Base-by-base conservation (phyloP, 2,329 filamentous ascomycete genomes). In the Colletotrichum graminicola region DNA sequence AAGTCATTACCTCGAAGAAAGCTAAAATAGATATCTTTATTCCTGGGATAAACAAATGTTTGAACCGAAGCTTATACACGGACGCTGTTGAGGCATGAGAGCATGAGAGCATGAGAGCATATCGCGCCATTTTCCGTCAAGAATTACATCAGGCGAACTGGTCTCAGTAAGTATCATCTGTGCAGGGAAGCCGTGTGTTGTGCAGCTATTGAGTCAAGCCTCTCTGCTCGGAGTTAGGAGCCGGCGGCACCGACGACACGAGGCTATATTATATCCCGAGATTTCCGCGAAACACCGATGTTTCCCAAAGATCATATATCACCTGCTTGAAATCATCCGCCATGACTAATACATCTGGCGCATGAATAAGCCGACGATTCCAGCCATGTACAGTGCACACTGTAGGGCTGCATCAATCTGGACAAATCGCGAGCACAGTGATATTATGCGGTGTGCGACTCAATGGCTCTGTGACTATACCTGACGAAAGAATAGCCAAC, bases 251-350 rank as follows among this genome's bases (percentile, higher is more conserved):
- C 12, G n/a, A 29, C 59, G 45, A 18, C 14, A 29, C 32, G n/a
- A 29, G n/a, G 6, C 21, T 2, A 51, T 23, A 51, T 26, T 32
- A 14, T 56, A 67, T 67, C 51, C 64, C 64, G 67, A 71, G 56
- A 11, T 39, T 43, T 67, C 51, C 62, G 67, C 64, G 64, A 71
- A 23, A 71, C 39, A n/a, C 43, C 67, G 67, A 18, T 32, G 32
- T 34, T 62, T 34, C 23, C 6, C 18, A 5, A 51, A 49, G 12
- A 26, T 2, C 23, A 34, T 61, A 10, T 43, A 51, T 26, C 34
- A 41, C 21, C 34, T 43, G n/a, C 41, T 26, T 55, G 32, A 43
- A 16, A 36, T 57, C 16, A 56, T 18, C 51, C 51, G 49, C 16
- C 41, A 32, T 41, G 23, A 16, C 36, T 62, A 29, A 43, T 23